phyloP scores from a whole-genome alignment of 139 green algal genomes.

The Monoraphidium neglectum region DNA sequence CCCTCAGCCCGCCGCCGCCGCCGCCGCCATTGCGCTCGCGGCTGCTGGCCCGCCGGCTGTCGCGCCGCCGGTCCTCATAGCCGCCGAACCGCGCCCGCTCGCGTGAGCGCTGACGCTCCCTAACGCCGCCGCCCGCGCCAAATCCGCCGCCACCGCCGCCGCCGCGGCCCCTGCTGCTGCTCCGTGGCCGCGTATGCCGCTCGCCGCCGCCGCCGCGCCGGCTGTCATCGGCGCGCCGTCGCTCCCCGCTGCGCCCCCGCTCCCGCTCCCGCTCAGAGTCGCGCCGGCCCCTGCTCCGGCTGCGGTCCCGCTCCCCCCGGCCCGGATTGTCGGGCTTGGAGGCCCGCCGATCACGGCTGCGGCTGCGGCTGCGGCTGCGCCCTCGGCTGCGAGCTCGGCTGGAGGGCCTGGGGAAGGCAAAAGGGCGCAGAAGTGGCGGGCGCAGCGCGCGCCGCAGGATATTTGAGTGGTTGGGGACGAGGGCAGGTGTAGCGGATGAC shows the following conservation, averaged over 20 bases:
- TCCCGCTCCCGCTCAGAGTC: neutral
- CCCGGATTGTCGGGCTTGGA: neutral
- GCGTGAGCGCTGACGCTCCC: too few species aligned
- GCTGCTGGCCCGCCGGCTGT: too few species aligned
- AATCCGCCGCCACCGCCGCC: neutral
- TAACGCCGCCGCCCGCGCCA: neutral
- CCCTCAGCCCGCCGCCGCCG: neutral
- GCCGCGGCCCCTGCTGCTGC: neutral
- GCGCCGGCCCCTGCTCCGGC: neutral
- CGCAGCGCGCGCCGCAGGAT: neutral
- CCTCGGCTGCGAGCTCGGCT: neutral
- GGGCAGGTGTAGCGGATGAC: neutral
- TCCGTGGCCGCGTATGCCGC: neutral
- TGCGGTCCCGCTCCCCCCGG: neutral
- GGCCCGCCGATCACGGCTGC: neutral
- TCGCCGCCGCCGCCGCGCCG: neutral
- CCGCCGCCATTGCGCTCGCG: neutral
- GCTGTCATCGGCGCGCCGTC: neutral
- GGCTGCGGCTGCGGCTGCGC: neutral
- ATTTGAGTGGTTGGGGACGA: too few species aligned
- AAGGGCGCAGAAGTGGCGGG: too few species aligned
- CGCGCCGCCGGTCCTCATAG: too few species aligned
- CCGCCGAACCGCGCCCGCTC: too few species aligned
- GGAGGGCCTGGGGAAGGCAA: neutral
- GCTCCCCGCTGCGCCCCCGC: neutral